Percentiles rank a stretch among this genome's conserved stretches.
These are phyloP conservation scores for Marasmius fiardii DNA, from an alignment of 1,284 basidiomycete species.

Conservation along the genomic window DNA sequence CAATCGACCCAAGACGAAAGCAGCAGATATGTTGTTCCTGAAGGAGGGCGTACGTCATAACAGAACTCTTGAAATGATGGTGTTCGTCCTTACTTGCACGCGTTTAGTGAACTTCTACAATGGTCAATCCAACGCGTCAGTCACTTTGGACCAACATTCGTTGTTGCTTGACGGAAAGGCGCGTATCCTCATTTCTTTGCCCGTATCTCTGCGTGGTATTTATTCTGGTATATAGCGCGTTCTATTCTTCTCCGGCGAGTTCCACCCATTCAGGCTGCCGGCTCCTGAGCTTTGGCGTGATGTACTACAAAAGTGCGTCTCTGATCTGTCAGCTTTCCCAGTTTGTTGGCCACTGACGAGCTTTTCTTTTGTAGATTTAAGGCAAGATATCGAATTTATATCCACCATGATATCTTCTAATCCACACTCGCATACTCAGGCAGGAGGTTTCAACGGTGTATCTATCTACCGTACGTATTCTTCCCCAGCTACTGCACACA, in stretches of 20 bases:
- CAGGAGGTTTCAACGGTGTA: conserved; percentile 45
- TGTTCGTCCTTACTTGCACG: too few species aligned
- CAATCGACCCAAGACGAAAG: conserved; percentile 21
- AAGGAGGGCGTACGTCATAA: conserved; percentile 28
- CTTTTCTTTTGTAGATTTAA: conserved; percentile 28
- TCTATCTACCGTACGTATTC: conserved; percentile 34
- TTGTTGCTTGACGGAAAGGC: conserved; percentile 40
- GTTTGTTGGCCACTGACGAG: background rate
- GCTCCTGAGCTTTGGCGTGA: conserved; percentile 46
- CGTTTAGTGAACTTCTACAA: conserved; percentile 31
- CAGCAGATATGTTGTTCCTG: conserved; percentile 26
- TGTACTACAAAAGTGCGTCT: conserved; percentile 32
- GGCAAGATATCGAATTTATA: conserved; percentile 8
- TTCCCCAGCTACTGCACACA: background rate
- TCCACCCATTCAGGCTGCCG: conserved; percentile 47
- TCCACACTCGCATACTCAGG: conserved; percentile 22
- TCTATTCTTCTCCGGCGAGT: conserved; percentile 40
- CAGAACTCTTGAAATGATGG: too few species aligned
- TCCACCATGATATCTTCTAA: background rate
- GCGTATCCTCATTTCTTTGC: background rate
- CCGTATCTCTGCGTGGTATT: background rate
- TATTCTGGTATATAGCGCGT: conserved; percentile 23
- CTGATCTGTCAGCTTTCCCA: background rate
- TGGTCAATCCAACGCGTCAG: conserved; percentile 32
- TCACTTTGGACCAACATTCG: conserved; percentile 42